Conservation (phyloP, 371 early-diverging fungal species). For the Mortierella sp. region DNA sequence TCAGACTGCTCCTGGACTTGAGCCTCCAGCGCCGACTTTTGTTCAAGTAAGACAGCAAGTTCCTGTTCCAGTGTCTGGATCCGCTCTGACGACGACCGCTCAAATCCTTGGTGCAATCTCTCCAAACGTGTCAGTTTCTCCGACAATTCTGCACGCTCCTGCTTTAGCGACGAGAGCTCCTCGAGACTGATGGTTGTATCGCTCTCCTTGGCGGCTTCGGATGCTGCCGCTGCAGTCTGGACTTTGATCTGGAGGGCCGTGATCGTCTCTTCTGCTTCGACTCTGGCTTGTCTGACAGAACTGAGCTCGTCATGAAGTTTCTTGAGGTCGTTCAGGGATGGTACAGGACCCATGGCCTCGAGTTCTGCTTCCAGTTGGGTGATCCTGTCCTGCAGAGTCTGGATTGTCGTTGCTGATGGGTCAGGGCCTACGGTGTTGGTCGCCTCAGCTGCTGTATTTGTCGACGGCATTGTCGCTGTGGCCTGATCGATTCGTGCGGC, state of each 20-base stretch:
- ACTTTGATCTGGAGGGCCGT: slow-evolving; percentile 13
- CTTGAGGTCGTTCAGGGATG: slow-evolving; percentile 30
- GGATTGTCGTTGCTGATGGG: slow-evolving; percentile 17
- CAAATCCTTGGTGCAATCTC: slow-evolving; percentile 45
- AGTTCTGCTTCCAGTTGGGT: not conserved
- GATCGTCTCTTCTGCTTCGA: slow-evolving; percentile 24
- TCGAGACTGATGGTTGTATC: slow-evolving; percentile 23
- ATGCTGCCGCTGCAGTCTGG: not conserved
- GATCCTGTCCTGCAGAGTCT: slow-evolving; percentile 3
- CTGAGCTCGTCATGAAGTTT: slow-evolving; percentile 34
- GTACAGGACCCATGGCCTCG: not conserved
- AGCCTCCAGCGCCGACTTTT: slow-evolving; percentile 39
- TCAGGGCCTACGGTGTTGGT: slow-evolving; percentile 5
- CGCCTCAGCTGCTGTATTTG: too few relatives aligned
- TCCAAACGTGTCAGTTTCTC: slow-evolving; percentile 57
- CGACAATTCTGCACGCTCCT: slow-evolving; percentile 62
- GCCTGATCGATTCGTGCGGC: too few relatives aligned
- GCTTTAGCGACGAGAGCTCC: slow-evolving; percentile 60
- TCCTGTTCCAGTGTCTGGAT: slow-evolving; percentile 46
- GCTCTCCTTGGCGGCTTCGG: slow-evolving; percentile 2
- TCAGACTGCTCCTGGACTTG: slow-evolving; percentile 53
- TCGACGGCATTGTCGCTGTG: too few relatives aligned
- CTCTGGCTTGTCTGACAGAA: slow-evolving; percentile 16
- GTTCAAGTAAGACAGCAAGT: slow-evolving; percentile 28
- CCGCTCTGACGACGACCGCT: slow-evolving; percentile 49